Base-by-base conservation (phyloP, 2,329 filamentous ascomycete genomes). In the Aureobasidium mangrovei region DNA sequence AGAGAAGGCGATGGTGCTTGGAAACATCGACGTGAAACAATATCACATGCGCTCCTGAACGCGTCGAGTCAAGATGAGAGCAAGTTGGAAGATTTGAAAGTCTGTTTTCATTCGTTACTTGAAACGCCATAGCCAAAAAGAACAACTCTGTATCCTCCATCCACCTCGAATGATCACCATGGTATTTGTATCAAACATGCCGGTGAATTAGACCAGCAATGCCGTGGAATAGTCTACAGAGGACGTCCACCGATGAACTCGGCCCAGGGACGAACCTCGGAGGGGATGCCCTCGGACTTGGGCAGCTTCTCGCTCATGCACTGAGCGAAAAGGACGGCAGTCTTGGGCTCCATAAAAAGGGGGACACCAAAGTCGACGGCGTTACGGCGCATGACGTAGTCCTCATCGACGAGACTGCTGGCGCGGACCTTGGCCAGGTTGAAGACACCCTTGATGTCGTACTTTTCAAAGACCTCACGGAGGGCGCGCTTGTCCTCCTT, bases 321-420 rank as follows among this genome's bases (percentile, higher is more conserved):
- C 72, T 89, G 88, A 58, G 93, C 90, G 67, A 97, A 97, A 64
- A 97, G 86, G 60, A 93, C 84, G 57, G 93, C 91, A 63, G 93
- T 98, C 90, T 93, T 91, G 53, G 91, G 89, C 77, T 97, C 91
- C 91, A 96, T 96, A 72, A 98, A 97, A 55, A 98, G 78, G 46
- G 93, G 93, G 32, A 97, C 90, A 63, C 91, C 91, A 70, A 98
- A 98, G 74, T 98, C 93, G 55, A 98, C 93, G 29, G 93, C 93
- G 68, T 98, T 98, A 69, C 93, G 83, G 66, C 93, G 83, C 91
- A 97, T 97, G 55, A 98, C 90, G 66, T 98, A 98, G 76, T 98
- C 91, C 66, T 94, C 88, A 68, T 98, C 93, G 58, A 87, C 76
- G 58, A 88, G 77, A 36, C 86, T 91, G 78, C 88, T 91, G 58